Evolutionary conservation across 2,329 filamentous ascomycete species (phyloP), one percentile per base, ranked within the genome.

Genomic region (Aureobasidium uvarum): DNA sequence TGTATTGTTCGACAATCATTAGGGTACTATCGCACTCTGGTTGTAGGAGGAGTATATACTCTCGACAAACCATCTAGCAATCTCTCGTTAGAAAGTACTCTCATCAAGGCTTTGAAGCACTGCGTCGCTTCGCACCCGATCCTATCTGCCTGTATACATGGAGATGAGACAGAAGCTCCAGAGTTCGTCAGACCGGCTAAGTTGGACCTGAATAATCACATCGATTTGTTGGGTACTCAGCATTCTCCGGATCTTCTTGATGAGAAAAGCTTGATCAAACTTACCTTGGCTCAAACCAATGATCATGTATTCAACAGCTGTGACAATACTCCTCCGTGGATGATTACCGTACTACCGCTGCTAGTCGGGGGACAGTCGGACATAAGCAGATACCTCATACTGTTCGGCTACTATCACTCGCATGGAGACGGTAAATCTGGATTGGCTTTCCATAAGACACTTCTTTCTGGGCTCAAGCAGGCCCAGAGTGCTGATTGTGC

Each of bases 371-470:
- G 45, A 5, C 51, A 60, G 0, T 45, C 60, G 10, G 38, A 54
- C 14, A 38, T 50, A 6, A 69, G 18, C 6, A 69, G 72, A 16
- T 74, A 69, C 67, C 76, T 78, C 48, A 71, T 81, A 7, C 72
- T 74, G 0, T 82, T 81, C 62, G 71, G 74, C 0, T 81, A 72
- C 69, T 81, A 79, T 0, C 81, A 83, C 70, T 71, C 73, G 1
- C 71, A 80, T 3, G 78, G 77, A 8, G 81, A 83, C 67, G 81
- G 80, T 0, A 74, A 74, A 43, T 77, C 76, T 0, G 80, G 79
- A 6, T 60, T 75, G 0, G 69, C 76, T 5, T 81, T 83, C 65
- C 80, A 83, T 64, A 71, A 69, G 3, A 74, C 77, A 0, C 77
- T 83, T 54, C 69, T 80, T 13, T 25, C 72, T 5, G 73, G 70